These are phyloP conservation scores for Bimuria novae-zelandiae DNA, from an alignment of 2,329 filamentous ascomycete genomes.

Conservation along the genomic window DNA sequence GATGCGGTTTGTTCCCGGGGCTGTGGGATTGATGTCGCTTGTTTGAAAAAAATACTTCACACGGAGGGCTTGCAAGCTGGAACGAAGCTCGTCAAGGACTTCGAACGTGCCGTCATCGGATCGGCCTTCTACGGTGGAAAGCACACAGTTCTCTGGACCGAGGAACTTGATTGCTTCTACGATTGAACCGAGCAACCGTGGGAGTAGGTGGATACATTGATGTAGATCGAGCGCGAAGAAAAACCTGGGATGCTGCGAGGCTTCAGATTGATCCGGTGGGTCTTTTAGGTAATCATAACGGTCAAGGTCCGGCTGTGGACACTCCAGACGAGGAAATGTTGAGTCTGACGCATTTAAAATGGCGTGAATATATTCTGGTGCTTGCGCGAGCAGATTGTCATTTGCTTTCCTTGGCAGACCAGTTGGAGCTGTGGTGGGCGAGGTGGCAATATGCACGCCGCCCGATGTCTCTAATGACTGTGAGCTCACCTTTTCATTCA, in stretches of 20 bases:
- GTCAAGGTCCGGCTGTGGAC: too few relatives aligned
- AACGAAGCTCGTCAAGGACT: conserved; percentile 51
- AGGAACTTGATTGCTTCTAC: conserved; percentile 57
- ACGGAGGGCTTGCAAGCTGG: conserved; percentile 44
- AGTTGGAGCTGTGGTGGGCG: too few relatives aligned
- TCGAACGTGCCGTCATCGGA: conserved; percentile 61
- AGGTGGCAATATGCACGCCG: too few relatives aligned
- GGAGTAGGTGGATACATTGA: conserved; percentile 52
- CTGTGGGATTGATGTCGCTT: conserved; percentile 52
- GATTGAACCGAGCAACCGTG: conserved; percentile 58
- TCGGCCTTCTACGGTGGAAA: conserved; percentile 62
- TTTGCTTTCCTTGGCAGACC: too few relatives aligned
- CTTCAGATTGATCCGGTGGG: too few relatives aligned
- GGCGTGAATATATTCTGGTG: too few relatives aligned
- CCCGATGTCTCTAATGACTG: too few relatives aligned
- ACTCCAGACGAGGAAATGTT: too few relatives aligned
- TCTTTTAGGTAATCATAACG: too few relatives aligned
- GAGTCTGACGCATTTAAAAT: too few relatives aligned
- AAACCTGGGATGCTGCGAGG: conserved; percentile 20
- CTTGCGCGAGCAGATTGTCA: too few relatives aligned
- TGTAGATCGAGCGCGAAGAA: conserved; percentile 61
- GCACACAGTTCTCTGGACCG: conserved; percentile 55
- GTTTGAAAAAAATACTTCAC: conserved; percentile 50
- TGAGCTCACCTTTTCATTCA: too few relatives aligned
- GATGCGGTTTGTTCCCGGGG: conserved; percentile 51